These are phyloP conservation scores for Coriaria nepalensis DNA, from an alignment of 306 rosid species.

Conservation along the genomic window DNA sequence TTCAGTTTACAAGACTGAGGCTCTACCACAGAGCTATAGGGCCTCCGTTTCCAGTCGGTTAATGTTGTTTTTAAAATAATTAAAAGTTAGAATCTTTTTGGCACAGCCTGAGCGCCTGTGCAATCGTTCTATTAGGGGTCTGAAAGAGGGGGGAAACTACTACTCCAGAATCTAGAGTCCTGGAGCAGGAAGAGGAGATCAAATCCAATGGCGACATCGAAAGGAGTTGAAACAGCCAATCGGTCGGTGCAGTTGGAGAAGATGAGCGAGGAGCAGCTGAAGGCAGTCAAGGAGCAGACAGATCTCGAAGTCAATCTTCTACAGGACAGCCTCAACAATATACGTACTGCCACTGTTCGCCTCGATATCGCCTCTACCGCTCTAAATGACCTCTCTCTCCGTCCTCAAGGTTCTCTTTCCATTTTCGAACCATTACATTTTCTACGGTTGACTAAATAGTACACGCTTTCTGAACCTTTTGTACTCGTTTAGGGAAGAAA, in stretches of 20 bases:
- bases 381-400: slow-evolving; percentile 72
- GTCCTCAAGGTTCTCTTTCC: slow-evolving; percentile 30
- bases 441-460: neutral
- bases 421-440: neutral
- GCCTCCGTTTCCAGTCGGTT: neutral
- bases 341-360: slow-evolving; percentile 79
- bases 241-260: slow-evolving; percentile 33
- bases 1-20: slow-evolving; percentile 15
- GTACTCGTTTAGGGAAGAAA: slow-evolving; percentile 23
- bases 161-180: neutral
- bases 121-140: too few relatives aligned
- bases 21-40: slow-evolving; percentile 16
- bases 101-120: too few relatives aligned
- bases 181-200: neutral
- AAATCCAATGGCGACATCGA: neutral
- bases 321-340: slow-evolving; percentile 70
- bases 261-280: slow-evolving; percentile 82
- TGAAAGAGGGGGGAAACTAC: neutral
- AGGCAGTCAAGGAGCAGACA: slow-evolving; percentile 61
- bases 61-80: too few relatives aligned
- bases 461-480: neutral
- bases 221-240: neutral
- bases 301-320: slow-evolving; percentile 84
- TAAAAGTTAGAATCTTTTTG: too few relatives aligned
- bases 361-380: slow-evolving; percentile 74